These are phyloP conservation scores for Gossypium schwendimanii DNA, from an alignment of 441 rosid genomes.

Conservation along the genomic window DNA sequence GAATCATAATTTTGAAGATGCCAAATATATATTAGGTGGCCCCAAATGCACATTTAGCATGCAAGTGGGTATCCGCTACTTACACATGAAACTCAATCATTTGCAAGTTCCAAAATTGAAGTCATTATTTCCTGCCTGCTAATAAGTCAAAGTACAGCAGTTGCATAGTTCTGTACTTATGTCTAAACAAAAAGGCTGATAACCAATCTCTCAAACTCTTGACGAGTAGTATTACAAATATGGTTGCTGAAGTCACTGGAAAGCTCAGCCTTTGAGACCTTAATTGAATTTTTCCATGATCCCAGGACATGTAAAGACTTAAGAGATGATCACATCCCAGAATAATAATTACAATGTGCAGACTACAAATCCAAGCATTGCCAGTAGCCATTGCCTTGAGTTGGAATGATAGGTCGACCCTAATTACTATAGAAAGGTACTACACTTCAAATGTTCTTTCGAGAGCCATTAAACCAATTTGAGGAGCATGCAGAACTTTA, in stretches of 20 bases:
- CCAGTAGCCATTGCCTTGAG: conserved; percentile 25
- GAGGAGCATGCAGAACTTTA: conserved; percentile 33
- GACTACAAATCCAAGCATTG: conserved; percentile 23
- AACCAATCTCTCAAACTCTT: conserved; percentile 3
- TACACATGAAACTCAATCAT: background rate
- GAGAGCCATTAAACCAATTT: conserved; percentile 31
- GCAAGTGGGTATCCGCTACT: background rate
- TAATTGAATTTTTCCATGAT: conserved; percentile 3
- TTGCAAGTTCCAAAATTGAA: background rate
- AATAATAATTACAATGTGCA: conserved; percentile 26
- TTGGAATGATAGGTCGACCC: conserved; percentile 19
- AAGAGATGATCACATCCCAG: conserved; percentile 9
- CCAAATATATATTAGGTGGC: background rate
- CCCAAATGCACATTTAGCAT: background rate
- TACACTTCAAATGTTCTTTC: conserved; percentile 16
- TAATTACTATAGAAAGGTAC: conserved; percentile 24
- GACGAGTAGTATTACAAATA: conserved; percentile 9
- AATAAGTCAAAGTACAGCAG: background rate
- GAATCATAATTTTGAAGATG: background rate
- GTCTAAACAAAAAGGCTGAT: background rate
- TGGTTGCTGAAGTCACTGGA: background rate
- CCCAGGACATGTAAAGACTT: conserved; percentile 1
- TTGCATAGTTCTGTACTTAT: background rate
- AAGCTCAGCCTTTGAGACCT: conserved; percentile 2
- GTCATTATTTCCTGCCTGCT: background rate